A percentile compares a stretch with the other conserved stretches of the same genome.
These are phyloP conservation scores for Hypoxylon rubiginosum DNA, from an alignment of 2,329 filamentous ascomycete species.

Conservation along the genomic window DNA sequence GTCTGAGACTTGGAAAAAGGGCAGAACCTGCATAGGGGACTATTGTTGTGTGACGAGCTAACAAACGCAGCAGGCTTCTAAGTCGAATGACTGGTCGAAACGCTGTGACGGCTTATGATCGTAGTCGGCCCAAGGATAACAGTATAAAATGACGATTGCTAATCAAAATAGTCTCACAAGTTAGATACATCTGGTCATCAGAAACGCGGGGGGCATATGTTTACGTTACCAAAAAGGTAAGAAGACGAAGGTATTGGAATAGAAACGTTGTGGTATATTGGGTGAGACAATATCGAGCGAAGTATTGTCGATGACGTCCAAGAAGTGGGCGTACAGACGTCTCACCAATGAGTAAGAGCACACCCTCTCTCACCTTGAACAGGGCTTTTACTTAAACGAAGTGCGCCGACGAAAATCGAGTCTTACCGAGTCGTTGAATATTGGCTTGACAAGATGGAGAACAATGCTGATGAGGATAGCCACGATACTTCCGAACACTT, in stretches of 20 bases:
- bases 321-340: slow-evolving; percentile 20
- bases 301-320: slow-evolving; percentile 26
- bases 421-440: slow-evolving; percentile 8
- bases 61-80: slow-evolving; percentile 11
- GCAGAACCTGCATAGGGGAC: slow-evolving; percentile 56
- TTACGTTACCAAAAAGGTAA: slow-evolving; percentile 28
- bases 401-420: slow-evolving; percentile 2
- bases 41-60: slow-evolving; percentile 28
- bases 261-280: slow-evolving; percentile 13
- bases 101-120: slow-evolving; percentile 10
- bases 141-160: slow-evolving; percentile 28
- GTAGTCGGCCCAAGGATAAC: slow-evolving; percentile 13
- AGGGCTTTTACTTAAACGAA: not conserved
- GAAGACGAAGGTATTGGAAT: slow-evolving; percentile 15
- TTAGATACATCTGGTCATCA: slow-evolving; percentile 41
- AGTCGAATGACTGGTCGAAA: slow-evolving; percentile 16
- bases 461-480: slow-evolving; percentile 10
- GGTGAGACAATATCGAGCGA: slow-evolving; percentile 27
- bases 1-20: slow-evolving; percentile 76
- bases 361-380: slow-evolving; percentile 3
- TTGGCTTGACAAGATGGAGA: slow-evolving; percentile 4
- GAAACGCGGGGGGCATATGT: slow-evolving; percentile 21
- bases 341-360: slow-evolving; percentile 17
- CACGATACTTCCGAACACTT: slow-evolving; percentile 3
- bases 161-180: slow-evolving; percentile 37